phyloP scores from a whole-genome alignment of 768 basidiomycete genomes.

The Cubamyces sp. region DNA sequence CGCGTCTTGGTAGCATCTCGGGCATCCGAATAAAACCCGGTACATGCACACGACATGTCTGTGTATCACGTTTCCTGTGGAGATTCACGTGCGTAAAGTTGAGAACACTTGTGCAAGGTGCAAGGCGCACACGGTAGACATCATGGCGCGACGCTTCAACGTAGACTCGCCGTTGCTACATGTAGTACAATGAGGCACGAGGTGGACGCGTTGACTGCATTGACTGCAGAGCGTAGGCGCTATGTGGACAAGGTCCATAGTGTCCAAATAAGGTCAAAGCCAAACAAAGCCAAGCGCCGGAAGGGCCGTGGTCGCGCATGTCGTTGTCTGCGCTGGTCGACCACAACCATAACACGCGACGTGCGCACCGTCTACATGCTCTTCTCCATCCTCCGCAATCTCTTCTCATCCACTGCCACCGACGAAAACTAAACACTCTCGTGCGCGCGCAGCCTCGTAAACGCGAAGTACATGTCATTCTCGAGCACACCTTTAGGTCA shows the following conservation, averaged over 20 bases:
- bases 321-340: constrained; percentile 11
- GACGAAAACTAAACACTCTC: background rate
- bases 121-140: too few species aligned
- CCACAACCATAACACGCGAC: constrained; percentile 27
- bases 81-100: too few species aligned
- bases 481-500: constrained; percentile 80
- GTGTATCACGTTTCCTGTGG: too few species aligned
- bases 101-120: too few species aligned
- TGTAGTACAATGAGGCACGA: too few species aligned
- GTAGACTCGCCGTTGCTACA: too few species aligned
- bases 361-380: constrained; percentile 24
- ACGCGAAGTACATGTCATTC: constrained; percentile 73
- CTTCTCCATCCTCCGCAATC: constrained; percentile 10
- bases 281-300: constrained; percentile 18
- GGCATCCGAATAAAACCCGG: too few species aligned
- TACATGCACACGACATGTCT: too few species aligned
- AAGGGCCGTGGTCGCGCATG: constrained; percentile 14
- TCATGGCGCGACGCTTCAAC: too few species aligned
- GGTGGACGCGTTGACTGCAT: too few species aligned
- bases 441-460: constrained; percentile 17
- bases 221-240: background rate
- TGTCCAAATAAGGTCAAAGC: constrained; percentile 14
- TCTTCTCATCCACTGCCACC: constrained; percentile 3
- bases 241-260: constrained; percentile 12
- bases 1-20: too few species aligned